Evolutionary conservation across 257 asterid species (phyloP).

Genomic region (Solanum virginianum): DNA sequence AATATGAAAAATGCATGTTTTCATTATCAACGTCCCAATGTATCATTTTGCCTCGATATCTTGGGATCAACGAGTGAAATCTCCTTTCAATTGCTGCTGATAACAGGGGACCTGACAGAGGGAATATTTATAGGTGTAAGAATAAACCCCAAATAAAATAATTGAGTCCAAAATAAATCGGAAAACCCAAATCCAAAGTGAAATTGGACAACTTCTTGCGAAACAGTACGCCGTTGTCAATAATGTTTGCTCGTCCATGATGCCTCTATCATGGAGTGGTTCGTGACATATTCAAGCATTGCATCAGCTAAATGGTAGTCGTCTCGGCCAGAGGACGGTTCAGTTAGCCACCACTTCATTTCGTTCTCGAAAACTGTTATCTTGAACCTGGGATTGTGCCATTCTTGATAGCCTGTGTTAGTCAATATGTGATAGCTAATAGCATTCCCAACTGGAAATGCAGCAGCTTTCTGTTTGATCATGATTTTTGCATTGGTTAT

Average conservation of each 20-base stretch:
- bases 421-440: slow-evolving; percentile 26
- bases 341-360: slow-evolving; percentile 4
- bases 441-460: slow-evolving; percentile 36
- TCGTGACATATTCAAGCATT: slow-evolving; percentile 5
- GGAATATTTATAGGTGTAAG: too few species aligned
- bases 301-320: slow-evolving; percentile 7
- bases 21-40: slow-evolving; percentile 36
- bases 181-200: too few species aligned
- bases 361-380: slow-evolving; percentile 21
- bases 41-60: slow-evolving; percentile 9
- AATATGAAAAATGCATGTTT: slow-evolving; percentile 5
- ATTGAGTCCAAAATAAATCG: too few species aligned
- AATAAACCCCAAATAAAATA: too few species aligned
- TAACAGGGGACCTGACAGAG: not conserved
- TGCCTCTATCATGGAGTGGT: not conserved
- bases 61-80: not conserved
- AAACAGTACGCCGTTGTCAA: too few species aligned
- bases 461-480: slow-evolving; percentile 20
- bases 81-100: not conserved
- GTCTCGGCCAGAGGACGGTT: not conserved
- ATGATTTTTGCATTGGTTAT: slow-evolving; percentile 20
- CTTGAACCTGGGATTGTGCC: slow-evolving; percentile 12
- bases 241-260: too few species aligned
- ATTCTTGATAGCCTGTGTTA: slow-evolving; percentile 28
- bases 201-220: too few species aligned